Base-by-base conservation (phyloP, 2,329 filamentous ascomycete genomes). In the Periconia sp. region DNA sequence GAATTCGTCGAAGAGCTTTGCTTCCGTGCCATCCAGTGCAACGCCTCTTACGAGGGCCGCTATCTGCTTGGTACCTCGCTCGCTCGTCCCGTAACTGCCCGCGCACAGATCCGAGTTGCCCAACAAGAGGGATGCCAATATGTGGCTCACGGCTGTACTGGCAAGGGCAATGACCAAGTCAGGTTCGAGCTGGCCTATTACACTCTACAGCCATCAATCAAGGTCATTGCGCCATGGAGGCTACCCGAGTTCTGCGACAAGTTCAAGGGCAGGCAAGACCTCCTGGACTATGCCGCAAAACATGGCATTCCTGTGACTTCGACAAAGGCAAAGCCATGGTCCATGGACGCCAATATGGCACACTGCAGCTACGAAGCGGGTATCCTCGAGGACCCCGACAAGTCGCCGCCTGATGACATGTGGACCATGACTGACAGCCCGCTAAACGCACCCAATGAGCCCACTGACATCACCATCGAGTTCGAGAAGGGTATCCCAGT, bases 321-420 rank as follows among this genome's bases (percentile, higher is more conserved):
- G 58, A 88, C 86, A 56, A 88, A 88, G 74, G 82, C 83, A 66
- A 85, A 85, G 73, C 85, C 84, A 33, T 88, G 83, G 82, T 78
- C 79, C 46, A 81, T 80, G 77, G 82, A 86, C 58, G 83, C 85
- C 70, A 88, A 89, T 73, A 63, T 89, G 59, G 86, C 85, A 42
- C 88, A 92, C 73, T 89, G 85, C 78, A 80, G 75, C 48, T 95
- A 94, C 71, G 89, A 95, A 77, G 85, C 85, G 37, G 88, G 88
- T 65, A 85, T 85, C 51, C 78, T 89, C 46, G 86, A 89, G 72
- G 82, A 84, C 57, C 81, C 82, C 46, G 71, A 76, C 65, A 75
- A 79, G 58, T 83, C 85, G 46, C 82, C 88, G 25, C 87, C 88
- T 41, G 77, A 81, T 57, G 87, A 92, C 68, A 88, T 92, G 84